Percentiles rank a stretch among this genome's conserved stretches.
Conservation (phyloP, 2,329 filamentous ascomycete genomes). For the Sarocladium kiliense region DNA sequence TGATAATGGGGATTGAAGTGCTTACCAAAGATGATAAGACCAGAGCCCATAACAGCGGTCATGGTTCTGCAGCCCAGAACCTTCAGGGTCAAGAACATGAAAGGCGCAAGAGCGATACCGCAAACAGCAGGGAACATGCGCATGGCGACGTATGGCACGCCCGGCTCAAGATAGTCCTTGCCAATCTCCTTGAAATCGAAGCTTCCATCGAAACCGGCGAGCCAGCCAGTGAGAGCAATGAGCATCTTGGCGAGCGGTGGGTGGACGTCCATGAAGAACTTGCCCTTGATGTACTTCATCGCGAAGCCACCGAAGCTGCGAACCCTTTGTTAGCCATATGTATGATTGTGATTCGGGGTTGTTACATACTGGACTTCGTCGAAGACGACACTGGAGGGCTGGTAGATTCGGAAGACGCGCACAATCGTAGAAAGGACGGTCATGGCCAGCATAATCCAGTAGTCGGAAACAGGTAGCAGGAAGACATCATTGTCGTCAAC, state of each 20-base stretch:
- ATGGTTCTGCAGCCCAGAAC: slow-evolving; percentile 82
- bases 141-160: slow-evolving; percentile 97
- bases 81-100: slow-evolving; percentile 93
- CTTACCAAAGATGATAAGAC: slow-evolving; percentile 83
- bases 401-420: slow-evolving; percentile 91
- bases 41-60: slow-evolving; percentile 77
- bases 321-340: slow-evolving; percentile 13
- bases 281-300: slow-evolving; percentile 98
- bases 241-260: slow-evolving; percentile 94
- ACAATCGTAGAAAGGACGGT: slow-evolving; percentile 74
- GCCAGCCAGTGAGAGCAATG: slow-evolving; percentile 89
- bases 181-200: slow-evolving; percentile 99
- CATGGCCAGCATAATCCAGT: slow-evolving; percentile 66
- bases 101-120: slow-evolving; percentile 82
- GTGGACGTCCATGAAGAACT: slow-evolving; percentile 99
- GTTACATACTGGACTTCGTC: slow-evolving; percentile 95
- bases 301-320: slow-evolving; percentile 95
- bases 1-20: no score
- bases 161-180: slow-evolving; percentile 94
- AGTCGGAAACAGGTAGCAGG: slow-evolving; percentile 77
- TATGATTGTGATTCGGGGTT: neutral
- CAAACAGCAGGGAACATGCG: slow-evolving; percentile 85
- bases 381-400: slow-evolving; percentile 94
- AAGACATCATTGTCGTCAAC: slow-evolving; percentile 91
- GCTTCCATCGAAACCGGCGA: slow-evolving; percentile 89